Percentiles rank a stretch among this genome's conserved stretches.
Conservation (phyloP, 1,139 yeast species). For the Hyphopichia wangnamkhiaoensis region DNA sequence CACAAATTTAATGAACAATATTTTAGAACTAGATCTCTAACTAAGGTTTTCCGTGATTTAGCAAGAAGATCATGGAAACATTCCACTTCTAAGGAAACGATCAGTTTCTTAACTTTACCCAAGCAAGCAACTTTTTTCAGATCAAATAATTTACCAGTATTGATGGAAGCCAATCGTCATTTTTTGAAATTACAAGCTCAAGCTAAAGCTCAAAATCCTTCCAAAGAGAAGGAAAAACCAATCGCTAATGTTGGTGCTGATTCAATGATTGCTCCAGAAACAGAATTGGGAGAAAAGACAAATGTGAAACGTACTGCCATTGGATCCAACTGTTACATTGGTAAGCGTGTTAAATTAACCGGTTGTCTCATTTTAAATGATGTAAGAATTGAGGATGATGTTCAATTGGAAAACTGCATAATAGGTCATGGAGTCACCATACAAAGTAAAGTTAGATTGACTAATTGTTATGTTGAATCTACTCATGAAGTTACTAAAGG, state of each 20-base stretch:
- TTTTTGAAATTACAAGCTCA: slow-evolving; percentile 56
- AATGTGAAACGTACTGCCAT: slow-evolving; percentile 81
- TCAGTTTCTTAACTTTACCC: slow-evolving; percentile 67
- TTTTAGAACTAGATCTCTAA: slow-evolving; percentile 50
- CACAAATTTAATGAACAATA: slow-evolving; percentile 38
- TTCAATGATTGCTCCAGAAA: slow-evolving; percentile 65
- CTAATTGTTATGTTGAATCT: slow-evolving; percentile 85
- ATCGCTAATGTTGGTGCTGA: slow-evolving; percentile 86
- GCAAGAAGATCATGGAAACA: slow-evolving; percentile 94
- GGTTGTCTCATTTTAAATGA: slow-evolving; percentile 80
- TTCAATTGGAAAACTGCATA: slow-evolving; percentile 84
- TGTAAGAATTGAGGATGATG: slow-evolving; percentile 78
- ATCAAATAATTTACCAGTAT: slow-evolving; percentile 74
- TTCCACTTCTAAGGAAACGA: slow-evolving; percentile 54
- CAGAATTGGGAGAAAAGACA: slow-evolving; percentile 71
- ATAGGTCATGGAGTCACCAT: slow-evolving; percentile 70
- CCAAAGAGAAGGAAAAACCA: slow-evolving; percentile 53
- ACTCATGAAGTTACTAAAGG: slow-evolving; percentile 63
- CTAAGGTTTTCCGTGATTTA: slow-evolving; percentile 77
- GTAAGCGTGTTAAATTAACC: slow-evolving; percentile 82
- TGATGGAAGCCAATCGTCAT: slow-evolving; percentile 87
- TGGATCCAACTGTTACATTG: slow-evolving; percentile 75
- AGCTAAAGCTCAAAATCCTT: slow-evolving; percentile 39
- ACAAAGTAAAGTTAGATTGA: slow-evolving; percentile 59
- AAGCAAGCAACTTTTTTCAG: slow-evolving; percentile 69